Base-by-base conservation (phyloP, 129 eudicot species). In the Chrysanthemum seticuspe region DNA sequence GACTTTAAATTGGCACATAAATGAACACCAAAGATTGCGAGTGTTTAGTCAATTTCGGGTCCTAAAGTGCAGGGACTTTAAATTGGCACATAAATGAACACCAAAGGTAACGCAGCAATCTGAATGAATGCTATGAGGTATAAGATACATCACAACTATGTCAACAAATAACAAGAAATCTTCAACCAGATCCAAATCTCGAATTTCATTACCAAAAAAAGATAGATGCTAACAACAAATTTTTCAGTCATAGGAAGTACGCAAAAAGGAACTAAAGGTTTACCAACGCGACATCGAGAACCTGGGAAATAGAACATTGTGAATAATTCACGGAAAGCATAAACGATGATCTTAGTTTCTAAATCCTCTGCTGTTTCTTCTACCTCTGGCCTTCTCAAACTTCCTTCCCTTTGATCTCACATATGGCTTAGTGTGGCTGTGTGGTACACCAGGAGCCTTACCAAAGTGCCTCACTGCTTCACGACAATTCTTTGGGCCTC, bases 371-470 rank as follows among this genome's bases (percentile, higher is more conserved):
- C 89, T 85, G 86, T 85, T 85, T 70, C 89, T 85, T 65, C 85
- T 79, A 61, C 89, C 89, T 76, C 89, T 62, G n/a, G 89, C 89
- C 73, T 80, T 79, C 77, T 85, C 89, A 44, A 78, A 85, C 60
- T 85, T 85, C 78, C 89, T 78, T 53, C 89, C 89, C 75, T 75
- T 78, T 50, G 89, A 74, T 53, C 86, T 75, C 61, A 85, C 89
- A 36, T 85, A 85, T 0, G 89, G 89, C 62, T 85, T 85, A 56
- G 83, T 85, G 83, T 85, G 89, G 62, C 86, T 81, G 77, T 85
- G 86, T 53, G 89, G 89, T 3, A 85, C 89, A 85, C 89, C 89
- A 74, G 89, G 88, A 54, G 88, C 88, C 73, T 76, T 79, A 40
- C 88, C 88, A 58, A 84, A 84, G 80, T 84, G 88, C 67, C 19